These are phyloP conservation scores for Blastocystis sp. DNA, from an alignment of 352 stramenopile genomes.

Conservation along the genomic window DNA sequence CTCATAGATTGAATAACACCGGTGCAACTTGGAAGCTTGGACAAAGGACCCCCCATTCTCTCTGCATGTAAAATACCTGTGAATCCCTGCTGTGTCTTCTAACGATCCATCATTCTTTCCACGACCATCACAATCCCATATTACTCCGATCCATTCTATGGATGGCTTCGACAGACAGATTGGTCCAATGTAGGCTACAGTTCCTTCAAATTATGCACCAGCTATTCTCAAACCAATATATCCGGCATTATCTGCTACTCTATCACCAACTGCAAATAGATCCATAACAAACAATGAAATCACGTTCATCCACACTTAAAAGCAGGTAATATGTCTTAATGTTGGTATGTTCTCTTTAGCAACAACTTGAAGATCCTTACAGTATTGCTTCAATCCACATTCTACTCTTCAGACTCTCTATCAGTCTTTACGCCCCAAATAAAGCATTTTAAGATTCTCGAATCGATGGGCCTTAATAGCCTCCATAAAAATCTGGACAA, in stretches of 20 bases:
- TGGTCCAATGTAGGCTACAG: conserved; percentile 13
- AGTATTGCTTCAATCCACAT: conserved; percentile 40
- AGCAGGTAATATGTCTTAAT: conserved; percentile 40
- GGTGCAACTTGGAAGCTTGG: neutral
- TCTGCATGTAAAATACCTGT: conserved; percentile 25
- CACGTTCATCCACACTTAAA: neutral
- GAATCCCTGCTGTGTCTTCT: neutral
- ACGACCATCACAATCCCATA: neutral
- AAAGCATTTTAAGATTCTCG: conserved; percentile 39
- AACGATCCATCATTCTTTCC: conserved; percentile 51
- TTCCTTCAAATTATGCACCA: neutral
- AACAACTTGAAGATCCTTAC: neutral
- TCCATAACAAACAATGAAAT: conserved; percentile 15
- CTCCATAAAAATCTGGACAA: neutral
- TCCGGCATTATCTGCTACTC: neutral
- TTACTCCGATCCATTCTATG: conserved; percentile 2
- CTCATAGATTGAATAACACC: neutral
- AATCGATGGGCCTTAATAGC: conserved; percentile 33
- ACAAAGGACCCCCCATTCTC: neutral
- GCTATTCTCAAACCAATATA: neutral
- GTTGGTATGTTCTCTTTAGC: conserved; percentile 49
- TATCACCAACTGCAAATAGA: conserved; percentile 1
- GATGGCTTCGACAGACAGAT: conserved; percentile 60
- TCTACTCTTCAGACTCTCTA: neutral
- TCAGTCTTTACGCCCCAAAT: neutral